Conservation (phyloP, 441 rosid genomes). For the Euphorbia schlechtendalii region DNA sequence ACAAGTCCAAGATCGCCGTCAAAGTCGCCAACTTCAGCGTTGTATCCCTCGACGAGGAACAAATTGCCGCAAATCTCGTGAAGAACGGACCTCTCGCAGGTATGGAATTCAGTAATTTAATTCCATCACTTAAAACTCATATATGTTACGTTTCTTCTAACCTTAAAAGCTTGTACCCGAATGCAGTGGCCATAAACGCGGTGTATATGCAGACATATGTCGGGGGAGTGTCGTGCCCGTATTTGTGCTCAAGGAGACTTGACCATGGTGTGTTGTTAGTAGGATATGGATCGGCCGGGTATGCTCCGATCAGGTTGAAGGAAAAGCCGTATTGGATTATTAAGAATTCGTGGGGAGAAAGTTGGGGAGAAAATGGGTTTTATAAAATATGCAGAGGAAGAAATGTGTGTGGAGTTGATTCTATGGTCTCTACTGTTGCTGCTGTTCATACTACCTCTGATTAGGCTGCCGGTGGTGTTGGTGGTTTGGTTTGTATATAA, state of each 20-base stretch:
- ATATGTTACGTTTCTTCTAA: no score
- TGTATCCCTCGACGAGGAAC: conserved; percentile 78
- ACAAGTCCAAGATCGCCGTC: conserved; percentile 71
- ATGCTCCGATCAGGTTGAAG: conserved; percentile 75
- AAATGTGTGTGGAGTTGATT: conserved; percentile 83
- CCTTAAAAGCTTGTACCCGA: neutral
- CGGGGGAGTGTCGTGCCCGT: conserved; percentile 90
- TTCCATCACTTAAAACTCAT: no score
- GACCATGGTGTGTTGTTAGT: conserved; percentile 87
- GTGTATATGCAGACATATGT: conserved; percentile 92
- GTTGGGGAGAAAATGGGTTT: conserved; percentile 84
- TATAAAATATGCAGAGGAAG: conserved; percentile 84
- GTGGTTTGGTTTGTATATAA: no score
- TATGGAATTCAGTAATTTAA: no score
- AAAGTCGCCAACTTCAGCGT: conserved; percentile 84
- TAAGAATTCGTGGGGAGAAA: conserved; percentile 93
- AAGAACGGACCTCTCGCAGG: conserved; percentile 81
- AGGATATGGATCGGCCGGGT: conserved; percentile 80
- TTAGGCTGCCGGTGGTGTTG: neutral
- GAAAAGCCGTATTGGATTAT: conserved; percentile 92
- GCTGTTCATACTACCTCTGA: conserved; percentile 35
- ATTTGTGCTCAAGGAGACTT: conserved; percentile 67
- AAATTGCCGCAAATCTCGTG: conserved; percentile 89
- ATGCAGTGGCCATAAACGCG: conserved; percentile 79
- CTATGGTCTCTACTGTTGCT: conserved; percentile 84